phyloP scores from a whole-genome alignment of 192 early-diverging fungal species.

The Rhizophlyctis rosea region DNA sequence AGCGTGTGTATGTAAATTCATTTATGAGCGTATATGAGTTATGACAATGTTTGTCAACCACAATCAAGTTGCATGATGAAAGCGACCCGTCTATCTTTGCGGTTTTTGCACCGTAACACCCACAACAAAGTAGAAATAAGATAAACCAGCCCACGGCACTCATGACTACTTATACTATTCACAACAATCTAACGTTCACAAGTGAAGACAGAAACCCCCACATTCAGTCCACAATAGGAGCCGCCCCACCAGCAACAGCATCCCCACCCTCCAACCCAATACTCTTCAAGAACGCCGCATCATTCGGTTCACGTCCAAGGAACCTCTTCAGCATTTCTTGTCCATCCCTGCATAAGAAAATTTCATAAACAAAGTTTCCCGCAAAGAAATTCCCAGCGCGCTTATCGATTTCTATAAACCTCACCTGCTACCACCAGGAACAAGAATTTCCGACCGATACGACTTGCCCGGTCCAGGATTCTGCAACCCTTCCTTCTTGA shows the following conservation, averaged over 20 bases:
- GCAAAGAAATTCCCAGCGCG: constrained; percentile 23
- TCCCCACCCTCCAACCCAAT: constrained; percentile 41
- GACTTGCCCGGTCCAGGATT: constrained; percentile 59
- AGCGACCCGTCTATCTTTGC: too few relatives aligned
- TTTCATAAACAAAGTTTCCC: constrained; percentile 7
- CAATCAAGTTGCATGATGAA: too few relatives aligned
- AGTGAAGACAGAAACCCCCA: too few relatives aligned
- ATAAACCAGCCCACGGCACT: too few relatives aligned
- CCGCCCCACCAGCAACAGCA: constrained; percentile 2
- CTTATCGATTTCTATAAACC: neutral
- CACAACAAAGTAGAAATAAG: too few relatives aligned
- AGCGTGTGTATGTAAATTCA: too few relatives aligned
- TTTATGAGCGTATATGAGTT: too few relatives aligned
- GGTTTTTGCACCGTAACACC: too few relatives aligned
- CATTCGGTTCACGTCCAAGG: constrained; percentile 77
- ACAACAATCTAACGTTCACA: too few relatives aligned
- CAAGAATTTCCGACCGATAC: constrained; percentile 73
- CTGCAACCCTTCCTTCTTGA: constrained; percentile 58
- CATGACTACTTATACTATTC: too few relatives aligned
- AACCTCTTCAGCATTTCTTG: constrained; percentile 68
- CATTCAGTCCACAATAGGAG: too few relatives aligned
- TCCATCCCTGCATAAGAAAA: constrained; percentile 50
- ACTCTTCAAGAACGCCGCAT: constrained; percentile 76
- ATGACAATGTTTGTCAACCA: too few relatives aligned
- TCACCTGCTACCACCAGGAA: constrained; percentile 54